phyloP scores from a whole-genome alignment of 148 eudicot species.

The Vaccinium corymbosum region DNA sequence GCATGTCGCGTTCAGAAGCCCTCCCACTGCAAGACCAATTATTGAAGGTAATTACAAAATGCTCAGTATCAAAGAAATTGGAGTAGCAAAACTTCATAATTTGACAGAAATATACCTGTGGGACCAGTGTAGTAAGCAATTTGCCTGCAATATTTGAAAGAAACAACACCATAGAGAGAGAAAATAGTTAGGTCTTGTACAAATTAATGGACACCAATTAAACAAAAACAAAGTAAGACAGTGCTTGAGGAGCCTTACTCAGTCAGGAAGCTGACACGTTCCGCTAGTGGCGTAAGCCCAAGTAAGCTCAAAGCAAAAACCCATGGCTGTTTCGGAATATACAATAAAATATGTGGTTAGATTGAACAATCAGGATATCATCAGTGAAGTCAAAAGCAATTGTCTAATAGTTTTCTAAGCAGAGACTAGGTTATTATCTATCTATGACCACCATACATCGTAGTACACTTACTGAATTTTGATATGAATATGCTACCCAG shows the following conservation, averaged over 20 bases:
- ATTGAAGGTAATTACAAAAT: neutral
- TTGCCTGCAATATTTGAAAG: slow-evolving; percentile 56
- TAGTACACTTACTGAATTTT: neutral
- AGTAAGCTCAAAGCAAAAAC: slow-evolving; percentile 80
- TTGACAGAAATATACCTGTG: slow-evolving; percentile 50
- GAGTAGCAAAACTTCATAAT: neutral
- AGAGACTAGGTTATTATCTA: neutral
- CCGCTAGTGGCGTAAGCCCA: slow-evolving; percentile 81
- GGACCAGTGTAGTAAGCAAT: slow-evolving; percentile 84
- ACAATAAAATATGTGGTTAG: neutral
- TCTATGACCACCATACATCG: neutral
- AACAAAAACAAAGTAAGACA: neutral
- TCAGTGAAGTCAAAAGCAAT: neutral
- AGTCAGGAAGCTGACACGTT: slow-evolving; percentile 87
- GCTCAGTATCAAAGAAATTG: neutral
- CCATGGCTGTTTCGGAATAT: slow-evolving; percentile 60
- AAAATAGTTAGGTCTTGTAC: neutral
- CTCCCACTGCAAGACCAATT: slow-evolving; percentile 59
- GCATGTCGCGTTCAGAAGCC: slow-evolving; percentile 91
- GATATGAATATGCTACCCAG: neutral
- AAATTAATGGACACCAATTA: neutral
- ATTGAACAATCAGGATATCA: neutral
- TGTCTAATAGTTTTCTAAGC: neutral
- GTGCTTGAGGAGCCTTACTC: slow-evolving; percentile 48
- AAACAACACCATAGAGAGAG: slow-evolving; percentile 2